Base-by-base conservation (phyloP, 768 basidiomycete genomes). In the Boletus rubescentipes region DNA sequence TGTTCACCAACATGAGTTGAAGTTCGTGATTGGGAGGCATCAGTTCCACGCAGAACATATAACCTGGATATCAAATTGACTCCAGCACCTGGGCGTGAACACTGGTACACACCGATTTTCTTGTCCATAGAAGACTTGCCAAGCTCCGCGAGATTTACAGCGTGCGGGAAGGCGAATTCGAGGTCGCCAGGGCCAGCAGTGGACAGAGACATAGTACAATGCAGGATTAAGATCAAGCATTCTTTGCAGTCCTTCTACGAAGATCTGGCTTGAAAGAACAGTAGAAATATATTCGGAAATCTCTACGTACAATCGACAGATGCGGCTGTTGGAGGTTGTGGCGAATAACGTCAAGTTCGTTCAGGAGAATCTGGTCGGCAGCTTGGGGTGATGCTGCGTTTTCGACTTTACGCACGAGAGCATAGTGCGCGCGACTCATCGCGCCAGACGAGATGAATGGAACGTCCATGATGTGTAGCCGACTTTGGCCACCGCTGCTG, bases 1-100 rank as follows among this genome's bases (percentile, higher is more conserved):
- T 92, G 60, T 94, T 94, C 53, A 93, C 85, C 20, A 93, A 77
- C 87, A 94, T 91, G 21, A 94, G 74, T 46, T 83, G 80, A 31
- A 92, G 74, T 55, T 91, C 89, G 63, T 91, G 83, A 35, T 77
- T 68, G 9, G 73, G 62, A 36, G 83, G 80, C 84, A 93, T 90
- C 20, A 89, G 68, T 64, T 88, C 83, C 49, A 78, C 69, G 63
- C 91, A 92, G 65, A 90, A 92, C 8, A 86, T 69, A 71, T 93
- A 93, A 12, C 90, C 91, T 93, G 59, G 23, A 41, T 49, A 23
- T 29, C 44, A 20, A 38, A 34, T 56, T 57, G 21, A 40, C 9
- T 46, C 36, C 15, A 26, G 58, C 39, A 38, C 35, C 12, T 12
- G 11, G 18, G 9, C 3, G 4, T 60, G 41, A 46, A 46, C 37